These are phyloP conservation scores for Pyrenophora tritici-repentis DNA, from an alignment of 2,329 filamentous ascomycete species.

Conservation along the genomic window DNA sequence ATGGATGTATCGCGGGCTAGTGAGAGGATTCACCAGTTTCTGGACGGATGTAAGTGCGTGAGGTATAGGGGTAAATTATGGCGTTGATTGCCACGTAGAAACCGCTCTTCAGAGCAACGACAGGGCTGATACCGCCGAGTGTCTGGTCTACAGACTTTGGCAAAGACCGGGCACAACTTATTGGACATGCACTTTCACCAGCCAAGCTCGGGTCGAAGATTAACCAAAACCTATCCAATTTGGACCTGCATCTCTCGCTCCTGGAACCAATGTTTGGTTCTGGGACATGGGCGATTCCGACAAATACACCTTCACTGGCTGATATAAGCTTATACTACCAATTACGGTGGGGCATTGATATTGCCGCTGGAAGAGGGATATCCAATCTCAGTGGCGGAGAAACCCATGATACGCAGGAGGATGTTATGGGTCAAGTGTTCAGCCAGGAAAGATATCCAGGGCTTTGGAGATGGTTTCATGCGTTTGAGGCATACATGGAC, in stretches of 20 bases:
- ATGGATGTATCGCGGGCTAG: constrained; percentile 44
- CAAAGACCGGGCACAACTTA: constrained; percentile 45
- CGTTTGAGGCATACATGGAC: constrained; percentile 40
- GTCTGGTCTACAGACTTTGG: constrained; percentile 50
- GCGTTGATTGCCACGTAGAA: constrained; percentile 16
- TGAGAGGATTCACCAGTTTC: constrained; percentile 49
- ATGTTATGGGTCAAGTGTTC: constrained; percentile 39
- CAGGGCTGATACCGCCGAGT: constrained; percentile 48
- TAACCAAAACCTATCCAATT: constrained; percentile 42
- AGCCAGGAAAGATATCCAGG: constrained; percentile 46
- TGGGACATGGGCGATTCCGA: constrained; percentile 44
- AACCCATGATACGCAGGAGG: constrained; percentile 26
- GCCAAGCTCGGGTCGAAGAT: constrained; percentile 49
- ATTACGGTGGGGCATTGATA: constrained; percentile 47
- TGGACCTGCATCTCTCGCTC: constrained; percentile 47
- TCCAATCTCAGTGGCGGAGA: constrained; percentile 46
- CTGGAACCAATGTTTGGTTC: constrained; percentile 44
- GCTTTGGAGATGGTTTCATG: constrained; percentile 44
- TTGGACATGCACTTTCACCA: constrained; percentile 47
- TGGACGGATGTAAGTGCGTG: constrained; percentile 45
- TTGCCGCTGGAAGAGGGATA: constrained; percentile 43
- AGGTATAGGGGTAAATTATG: background rate
- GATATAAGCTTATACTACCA: constrained; percentile 49
- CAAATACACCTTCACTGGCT: constrained; percentile 41
- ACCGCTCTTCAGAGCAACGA: constrained; percentile 48